These are phyloP conservation scores for Sphaerulina vaccinii DNA, from an alignment of 2,329 filamentous ascomycete genomes.

Conservation along the genomic window DNA sequence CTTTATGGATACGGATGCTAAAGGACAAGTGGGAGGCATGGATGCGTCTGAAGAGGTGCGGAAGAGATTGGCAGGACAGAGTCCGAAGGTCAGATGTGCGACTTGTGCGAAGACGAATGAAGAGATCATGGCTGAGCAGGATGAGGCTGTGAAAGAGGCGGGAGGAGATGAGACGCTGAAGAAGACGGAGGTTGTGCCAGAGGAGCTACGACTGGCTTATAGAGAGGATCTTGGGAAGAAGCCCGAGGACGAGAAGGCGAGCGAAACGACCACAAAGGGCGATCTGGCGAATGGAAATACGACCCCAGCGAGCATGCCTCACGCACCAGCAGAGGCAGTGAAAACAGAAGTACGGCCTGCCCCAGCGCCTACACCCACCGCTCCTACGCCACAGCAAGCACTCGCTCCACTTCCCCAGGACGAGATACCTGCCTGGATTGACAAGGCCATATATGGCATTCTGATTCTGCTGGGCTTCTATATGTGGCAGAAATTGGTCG, in stretches of 20 bases:
- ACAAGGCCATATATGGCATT: constrained; percentile 74
- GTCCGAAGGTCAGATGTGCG: constrained; percentile 64
- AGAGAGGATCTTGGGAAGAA: constrained; percentile 67
- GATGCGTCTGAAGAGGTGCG: constrained; percentile 70
- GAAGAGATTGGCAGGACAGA: constrained; percentile 66
- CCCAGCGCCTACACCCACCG: neutral
- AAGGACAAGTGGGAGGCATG: constrained; percentile 85
- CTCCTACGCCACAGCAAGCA: constrained; percentile 15
- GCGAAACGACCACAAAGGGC: no score
- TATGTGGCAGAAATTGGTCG: constrained; percentile 45
- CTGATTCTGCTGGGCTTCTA: constrained; percentile 69
- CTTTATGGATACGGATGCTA: constrained; percentile 90
- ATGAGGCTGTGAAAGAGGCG: constrained; percentile 54
- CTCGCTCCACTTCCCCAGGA: constrained; percentile 36
- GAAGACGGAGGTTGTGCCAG: constrained; percentile 50
- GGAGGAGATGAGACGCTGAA: constrained; percentile 43
- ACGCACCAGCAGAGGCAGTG: constrained; percentile 18
- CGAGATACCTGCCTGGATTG: constrained; percentile 70
- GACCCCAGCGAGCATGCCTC: neutral
- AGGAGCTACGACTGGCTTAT: constrained; percentile 65
- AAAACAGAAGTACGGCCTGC: neutral
- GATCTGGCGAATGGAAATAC: no score
- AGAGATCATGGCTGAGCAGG: constrained; percentile 71
- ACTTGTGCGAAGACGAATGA: constrained; percentile 67
- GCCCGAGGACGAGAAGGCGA: constrained; percentile 17